Base-by-base conservation (phyloP, 176 grass and related monocot genomes). In the Pontederia paniculata region DNA sequence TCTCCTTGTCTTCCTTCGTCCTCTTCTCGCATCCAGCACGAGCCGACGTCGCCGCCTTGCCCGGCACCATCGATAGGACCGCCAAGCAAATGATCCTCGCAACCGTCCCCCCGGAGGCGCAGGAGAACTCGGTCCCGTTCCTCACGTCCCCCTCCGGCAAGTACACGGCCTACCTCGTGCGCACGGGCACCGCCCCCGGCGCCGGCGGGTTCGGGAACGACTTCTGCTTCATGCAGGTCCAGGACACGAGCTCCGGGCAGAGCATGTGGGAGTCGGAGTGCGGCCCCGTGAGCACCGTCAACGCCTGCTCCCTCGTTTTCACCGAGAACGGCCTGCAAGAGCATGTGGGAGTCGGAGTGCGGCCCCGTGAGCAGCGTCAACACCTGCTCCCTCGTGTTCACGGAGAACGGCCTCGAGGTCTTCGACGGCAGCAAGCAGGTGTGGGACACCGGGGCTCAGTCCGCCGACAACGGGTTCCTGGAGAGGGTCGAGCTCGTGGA, bases 181-280 rank as follows among this genome's bases (percentile, higher is more conserved):
- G 90, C 57, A 70, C 68, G 1, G 73, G 62, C 65, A 85, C 90
- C 43, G 46, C 51, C 10, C 76, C 81, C 0, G 81, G 79, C 28
- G 84, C 85, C 50, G 85, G 85, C 47, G 90, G 90, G 1, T 80
- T 83, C 1, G 85, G 90, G 43, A 88, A 80, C 3, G 90, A 95
- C 56, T 95, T 95, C 67, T 95, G 90, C 74, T 95, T 80, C 57
- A 78, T 95, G 42, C 75, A 86, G 76, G 82, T 95, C 45, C 44
- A 62, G 45, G 81, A 65, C 15, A 56, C 54, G 0, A 50, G 17
- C 1, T 72, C 75, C 59, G 74, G 42, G 14, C 63, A 55, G 5
- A 95, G 85, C 73, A 76, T 75, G 67, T 95, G 90, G 90, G 90
- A 95, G 70, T 95, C 85, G 4, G 70, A 83, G 61, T 95, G 90